Percentiles rank a stretch among this genome's conserved stretches.
These are phyloP conservation scores for Prunus mume DNA, from an alignment of 306 rosid genomes.

Conservation along the genomic window DNA sequence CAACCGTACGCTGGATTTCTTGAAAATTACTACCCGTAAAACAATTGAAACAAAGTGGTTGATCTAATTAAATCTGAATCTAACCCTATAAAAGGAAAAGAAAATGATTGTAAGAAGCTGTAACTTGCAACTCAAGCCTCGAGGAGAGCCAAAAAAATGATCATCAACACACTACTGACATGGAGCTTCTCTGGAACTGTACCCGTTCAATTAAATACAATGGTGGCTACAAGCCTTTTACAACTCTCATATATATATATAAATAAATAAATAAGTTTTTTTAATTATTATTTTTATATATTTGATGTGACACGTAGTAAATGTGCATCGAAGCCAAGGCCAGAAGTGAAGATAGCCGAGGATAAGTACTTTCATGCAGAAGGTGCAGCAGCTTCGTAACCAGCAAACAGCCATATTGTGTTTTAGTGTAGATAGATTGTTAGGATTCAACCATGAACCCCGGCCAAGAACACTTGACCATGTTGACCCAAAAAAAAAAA, in stretches of 20 bases:
- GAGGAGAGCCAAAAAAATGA: not conserved
- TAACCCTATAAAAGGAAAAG: not conserved
- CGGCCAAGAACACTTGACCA: too few species aligned
- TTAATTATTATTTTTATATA: not conserved
- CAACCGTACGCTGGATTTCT: not conserved
- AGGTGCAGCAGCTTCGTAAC: not conserved
- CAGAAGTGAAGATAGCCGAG: not conserved
- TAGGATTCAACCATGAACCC: not conserved
- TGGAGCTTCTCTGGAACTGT: not conserved
- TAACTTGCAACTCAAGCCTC: not conserved
- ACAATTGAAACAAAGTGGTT: not conserved
- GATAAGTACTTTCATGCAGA: not conserved
- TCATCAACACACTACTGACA: not conserved
- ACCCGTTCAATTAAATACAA: not conserved
- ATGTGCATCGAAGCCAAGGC: not conserved
- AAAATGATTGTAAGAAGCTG: not conserved
- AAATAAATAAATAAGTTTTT: not conserved
- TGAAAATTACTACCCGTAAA: not conserved
- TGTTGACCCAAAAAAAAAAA: too few species aligned
- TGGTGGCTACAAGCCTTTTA: not conserved
- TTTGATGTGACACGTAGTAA: slow-evolving; percentile 6
- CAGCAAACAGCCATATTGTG: not conserved
- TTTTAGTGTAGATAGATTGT: not conserved
- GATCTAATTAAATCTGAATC: not conserved
- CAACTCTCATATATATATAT: not conserved